These are phyloP conservation scores for Prinsepia uniflora DNA, from an alignment of 306 rosid species.

Conservation along the genomic window DNA sequence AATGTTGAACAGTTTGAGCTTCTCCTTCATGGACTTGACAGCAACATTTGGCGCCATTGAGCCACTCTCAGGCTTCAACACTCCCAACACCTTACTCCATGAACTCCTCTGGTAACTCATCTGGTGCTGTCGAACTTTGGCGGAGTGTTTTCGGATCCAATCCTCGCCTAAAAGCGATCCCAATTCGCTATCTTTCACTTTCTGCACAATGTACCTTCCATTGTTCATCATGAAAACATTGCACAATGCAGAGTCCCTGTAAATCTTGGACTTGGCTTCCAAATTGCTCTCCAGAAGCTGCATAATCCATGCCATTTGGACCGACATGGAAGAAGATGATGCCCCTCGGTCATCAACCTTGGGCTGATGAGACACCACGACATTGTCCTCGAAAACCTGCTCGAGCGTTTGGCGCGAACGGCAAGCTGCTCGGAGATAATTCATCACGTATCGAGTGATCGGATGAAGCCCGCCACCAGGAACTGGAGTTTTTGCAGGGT, in stretches of 20 bases:
- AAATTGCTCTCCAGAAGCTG: constrained; percentile 80
- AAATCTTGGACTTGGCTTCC: constrained; percentile 82
- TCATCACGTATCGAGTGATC: constrained; percentile 92
- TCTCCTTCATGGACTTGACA: constrained; percentile 66
- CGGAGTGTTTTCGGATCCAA: constrained; percentile 82
- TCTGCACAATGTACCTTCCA: constrained; percentile 77
- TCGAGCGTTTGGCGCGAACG: constrained; percentile 66
- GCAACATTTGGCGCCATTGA: constrained; percentile 41
- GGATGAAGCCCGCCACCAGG: constrained; percentile 95
- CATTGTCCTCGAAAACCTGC: constrained; percentile 72
- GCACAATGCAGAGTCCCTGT: constrained; percentile 62
- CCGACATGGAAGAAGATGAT: constrained; percentile 53
- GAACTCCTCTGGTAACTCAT: constrained; percentile 70
- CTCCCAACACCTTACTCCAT: constrained; percentile 62
- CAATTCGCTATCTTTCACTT: constrained; percentile 70
- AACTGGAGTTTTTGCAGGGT: constrained; percentile 69
- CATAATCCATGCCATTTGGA: constrained; percentile 92
- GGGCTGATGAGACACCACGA: constrained; percentile 28
- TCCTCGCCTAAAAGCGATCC: constrained; percentile 73
- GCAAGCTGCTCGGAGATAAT: constrained; percentile 84
- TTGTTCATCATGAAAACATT: constrained; percentile 86
- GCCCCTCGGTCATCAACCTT: constrained; percentile 52
- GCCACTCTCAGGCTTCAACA: constrained; percentile 58
- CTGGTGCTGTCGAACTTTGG: constrained; percentile 61
- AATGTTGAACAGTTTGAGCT: constrained; percentile 55